These are phyloP conservation scores for Aciculosporium take DNA, from an alignment of 2,329 filamentous ascomycete species.

Conservation along the genomic window DNA sequence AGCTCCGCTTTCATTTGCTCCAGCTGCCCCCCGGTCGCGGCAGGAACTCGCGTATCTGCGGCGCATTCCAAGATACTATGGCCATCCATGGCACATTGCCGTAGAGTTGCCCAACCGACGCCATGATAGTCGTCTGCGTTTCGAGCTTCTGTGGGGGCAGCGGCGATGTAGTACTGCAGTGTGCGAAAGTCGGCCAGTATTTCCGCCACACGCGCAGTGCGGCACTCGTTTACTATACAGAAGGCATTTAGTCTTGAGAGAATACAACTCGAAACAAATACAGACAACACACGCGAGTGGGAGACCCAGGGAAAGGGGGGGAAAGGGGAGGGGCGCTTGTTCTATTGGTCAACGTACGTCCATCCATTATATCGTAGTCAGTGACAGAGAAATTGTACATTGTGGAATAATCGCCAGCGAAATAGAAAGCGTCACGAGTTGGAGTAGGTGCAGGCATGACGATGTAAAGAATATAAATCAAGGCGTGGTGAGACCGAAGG, in stretches of 20 bases:
- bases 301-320: no score
- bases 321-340: not conserved
- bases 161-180: conserved; percentile 48
- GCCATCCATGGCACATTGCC: conserved; percentile 48
- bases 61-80: conserved; percentile 51
- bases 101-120: conserved; percentile 46
- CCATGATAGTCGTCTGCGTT: conserved; percentile 47
- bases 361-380: conserved; percentile 12
- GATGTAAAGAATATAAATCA: not conserved
- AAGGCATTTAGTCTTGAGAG: not conserved
- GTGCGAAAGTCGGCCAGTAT: conserved; percentile 47
- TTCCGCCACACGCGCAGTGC: conserved; percentile 45
- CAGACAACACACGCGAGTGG: no score
- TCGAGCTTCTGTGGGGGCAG: conserved; percentile 37
- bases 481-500: not conserved
- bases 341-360: conserved; percentile 10
- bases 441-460: conserved; percentile 3
- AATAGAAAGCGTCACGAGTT: not conserved
- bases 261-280: no score
- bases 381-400: not conserved
- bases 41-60: conserved; percentile 45
- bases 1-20: conserved; percentile 50
- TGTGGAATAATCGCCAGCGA: not conserved
- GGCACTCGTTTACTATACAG: conserved; percentile 43
- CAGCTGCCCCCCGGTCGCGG: conserved; percentile 35